Base-by-base conservation (phyloP, 2,329 filamentous ascomycete species). In the Claviceps sp. region DNA sequence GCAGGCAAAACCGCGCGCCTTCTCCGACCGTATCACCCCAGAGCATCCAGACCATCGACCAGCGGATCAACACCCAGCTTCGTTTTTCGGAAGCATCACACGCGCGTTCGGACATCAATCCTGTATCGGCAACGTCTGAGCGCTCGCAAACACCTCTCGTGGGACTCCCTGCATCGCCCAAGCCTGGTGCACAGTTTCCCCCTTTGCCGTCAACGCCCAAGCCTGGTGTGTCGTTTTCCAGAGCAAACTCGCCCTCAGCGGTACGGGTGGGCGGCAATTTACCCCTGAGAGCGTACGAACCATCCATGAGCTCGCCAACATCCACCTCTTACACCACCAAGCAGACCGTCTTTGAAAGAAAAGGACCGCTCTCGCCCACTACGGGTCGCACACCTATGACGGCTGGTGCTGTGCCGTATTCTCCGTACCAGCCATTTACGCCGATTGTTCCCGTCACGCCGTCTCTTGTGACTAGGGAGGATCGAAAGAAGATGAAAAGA, bases 371-470 rank as follows among this genome's bases (percentile, higher is more conserved):
- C 52, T 79, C 78, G 3, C 81, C 82, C 2, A 68, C 67, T 0
- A 78, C 76, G 1, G 71, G 80, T 24, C 77, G 76, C 46, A 84
- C 81, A 2, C 86, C 85, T 0, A 78, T 72, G 64, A 81, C 76
- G 1, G 80, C 77, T 4, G 74, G 72, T 22, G 74, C 80, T 1
- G 77, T 82, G 22, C 86, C 86, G 1, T 90, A 90, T 65, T 81
- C 79, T 52, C 85, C 87, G 0, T 91, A 90, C 59, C 87, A 90
- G 71, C 87, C 87, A 0, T 87, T 83, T 63, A 85, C 83, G 6
- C 85, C 86, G 1, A 73, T 87, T 47, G 76, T 89, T 49, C 87
- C 87, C 1, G 79, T 90, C 48, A 89, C 87, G 34, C 85, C 87
- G n/a, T 80, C 79, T 19, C 68, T 91, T 47, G 81, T 87, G 16